These are phyloP conservation scores for Monosporozyma yasuniensis DNA, from an alignment of 805 yeast species.

Conservation along the genomic window DNA sequence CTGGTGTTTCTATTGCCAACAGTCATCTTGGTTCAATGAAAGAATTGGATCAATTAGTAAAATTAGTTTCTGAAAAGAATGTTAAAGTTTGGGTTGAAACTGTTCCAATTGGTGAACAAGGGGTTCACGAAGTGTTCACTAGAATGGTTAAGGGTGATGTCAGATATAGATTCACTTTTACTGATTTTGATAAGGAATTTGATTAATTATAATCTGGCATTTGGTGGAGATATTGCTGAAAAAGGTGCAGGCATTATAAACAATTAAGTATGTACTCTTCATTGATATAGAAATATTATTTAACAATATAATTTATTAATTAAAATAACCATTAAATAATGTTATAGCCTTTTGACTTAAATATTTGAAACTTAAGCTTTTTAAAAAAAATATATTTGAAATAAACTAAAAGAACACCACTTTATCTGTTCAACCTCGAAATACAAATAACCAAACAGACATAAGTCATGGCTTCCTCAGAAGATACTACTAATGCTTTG, in stretches of 20 bases:
- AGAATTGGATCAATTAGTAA: constrained; percentile 41
- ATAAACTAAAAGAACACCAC: no score
- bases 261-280: background rate
- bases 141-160: constrained; percentile 44
- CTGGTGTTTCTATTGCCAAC: constrained; percentile 25
- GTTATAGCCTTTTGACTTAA: no score
- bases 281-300: background rate
- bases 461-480: background rate
- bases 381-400: no score
- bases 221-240: no score
- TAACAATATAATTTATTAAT: no score
- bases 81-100: constrained; percentile 47
- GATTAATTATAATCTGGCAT: background rate
- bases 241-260: no score
- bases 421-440: no score
- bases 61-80: constrained; percentile 39
- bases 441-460: background rate
- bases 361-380: no score
- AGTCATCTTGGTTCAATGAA: constrained; percentile 37
- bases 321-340: no score
- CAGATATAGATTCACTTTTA: constrained; percentile 45
- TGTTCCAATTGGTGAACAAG: constrained; percentile 38
- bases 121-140: constrained; percentile 37
- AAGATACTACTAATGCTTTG: constrained; percentile 15
- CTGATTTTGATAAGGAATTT: constrained; percentile 37